phyloP scores from a whole-genome alignment of 2,329 filamentous ascomycete genomes.

The Nemania sp. region DNA sequence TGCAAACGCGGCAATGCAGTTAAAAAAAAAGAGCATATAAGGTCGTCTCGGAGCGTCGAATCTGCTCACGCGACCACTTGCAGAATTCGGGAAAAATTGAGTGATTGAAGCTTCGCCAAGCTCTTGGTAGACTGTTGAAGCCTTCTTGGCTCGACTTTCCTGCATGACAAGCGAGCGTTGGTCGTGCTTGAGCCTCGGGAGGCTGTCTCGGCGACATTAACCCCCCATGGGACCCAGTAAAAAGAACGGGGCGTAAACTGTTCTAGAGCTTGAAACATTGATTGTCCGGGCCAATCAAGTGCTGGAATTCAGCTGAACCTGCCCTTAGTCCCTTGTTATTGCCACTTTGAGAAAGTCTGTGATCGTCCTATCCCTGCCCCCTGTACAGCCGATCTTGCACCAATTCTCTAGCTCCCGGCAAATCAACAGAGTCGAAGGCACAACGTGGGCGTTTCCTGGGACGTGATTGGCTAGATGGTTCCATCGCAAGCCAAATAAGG shows the following conservation, averaged over 20 bases:
- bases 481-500: slow-evolving; percentile 8
- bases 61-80: slow-evolving; percentile 48
- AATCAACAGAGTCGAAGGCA: slow-evolving; percentile 36
- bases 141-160: slow-evolving; percentile 19
- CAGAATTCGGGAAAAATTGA: slow-evolving; percentile 36
- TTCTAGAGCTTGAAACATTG: slow-evolving; percentile 2
- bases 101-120: slow-evolving; percentile 23
- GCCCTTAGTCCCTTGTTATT: slow-evolving; percentile 13
- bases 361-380: slow-evolving; percentile 27
- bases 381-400: slow-evolving; percentile 15
- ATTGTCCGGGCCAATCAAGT: slow-evolving; percentile 10
- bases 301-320: not conserved
- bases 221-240: slow-evolving; percentile 11
- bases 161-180: slow-evolving; percentile 24
- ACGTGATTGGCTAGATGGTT: slow-evolving; percentile 33
- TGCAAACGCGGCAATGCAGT: slow-evolving; percentile 8
- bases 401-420: slow-evolving; percentile 34
- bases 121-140: slow-evolving; percentile 16
- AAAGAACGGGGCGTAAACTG: slow-evolving; percentile 16
- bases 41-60: not conserved
- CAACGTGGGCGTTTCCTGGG: slow-evolving; percentile 35
- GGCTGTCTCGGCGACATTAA: slow-evolving; percentile 10
- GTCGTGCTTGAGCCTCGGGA: not conserved
- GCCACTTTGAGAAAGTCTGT: slow-evolving; percentile 35
- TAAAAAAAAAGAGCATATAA: slow-evolving; percentile 6